Base-by-base conservation (phyloP, 2,329 filamentous ascomycete genomes). In the Aspergillus sp. region DNA sequence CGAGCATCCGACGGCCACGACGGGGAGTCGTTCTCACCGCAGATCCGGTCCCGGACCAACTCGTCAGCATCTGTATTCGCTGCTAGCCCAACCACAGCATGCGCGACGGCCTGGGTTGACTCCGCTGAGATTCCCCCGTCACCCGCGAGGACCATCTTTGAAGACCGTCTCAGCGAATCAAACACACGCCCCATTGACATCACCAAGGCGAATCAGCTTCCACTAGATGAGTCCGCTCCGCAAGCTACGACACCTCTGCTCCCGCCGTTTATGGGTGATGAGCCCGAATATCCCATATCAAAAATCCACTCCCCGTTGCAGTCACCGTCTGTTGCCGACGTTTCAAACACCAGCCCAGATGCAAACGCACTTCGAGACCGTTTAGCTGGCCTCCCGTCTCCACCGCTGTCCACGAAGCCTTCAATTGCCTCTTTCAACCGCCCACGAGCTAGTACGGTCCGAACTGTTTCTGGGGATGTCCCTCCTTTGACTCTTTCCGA, bases 161-260 rank as follows among this genome's bases (percentile, higher is more conserved):
- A 85, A 48, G 67, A 88, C 78, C 68, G 71, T 39, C 60, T 74
- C 6, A 75, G 76, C 45, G 78, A 80, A 64, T 74, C 86, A 38
- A 80, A 80, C 4, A 73, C 78, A 0, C 72, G 74, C 18, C 75
- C 82, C 5, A 76, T 84, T 38, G 80, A 87, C 48, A 78, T 83
- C 32, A 79, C 81, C 43, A 80, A 79, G 54, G 79, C 81, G 38
- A 85, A 81, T 60, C 73, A 78, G 68, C 57, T 78, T 60, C 24
- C 32, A 11, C 66, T 78, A 65, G 69, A 85, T 65, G 73, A 83
- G 76, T 74, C 85, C 77, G 76, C 86, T 76, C 71, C 86, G 76
- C 77, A 90, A 64, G 89, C 90, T 0, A 89, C 89, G 4, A 97
- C 93, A 3, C 93, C 93, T 39, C 81, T 97, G 7, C 81, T 97